phyloP scores from a whole-genome alignment of 169 alveolate genomes.

The Babesia microti region DNA sequence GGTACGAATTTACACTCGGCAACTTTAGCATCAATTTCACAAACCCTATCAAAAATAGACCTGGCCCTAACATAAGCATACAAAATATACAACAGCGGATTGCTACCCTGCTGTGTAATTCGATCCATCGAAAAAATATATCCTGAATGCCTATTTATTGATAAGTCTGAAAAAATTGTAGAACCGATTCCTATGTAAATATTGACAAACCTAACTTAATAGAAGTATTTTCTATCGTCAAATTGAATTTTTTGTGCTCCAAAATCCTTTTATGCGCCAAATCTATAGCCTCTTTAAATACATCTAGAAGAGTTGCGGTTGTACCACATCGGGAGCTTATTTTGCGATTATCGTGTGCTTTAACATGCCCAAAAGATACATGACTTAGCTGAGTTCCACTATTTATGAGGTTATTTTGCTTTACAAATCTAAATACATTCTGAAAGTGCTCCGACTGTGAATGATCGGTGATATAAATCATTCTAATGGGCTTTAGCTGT shows the following conservation, averaged over 20 bases:
- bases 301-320: conserved; percentile 5
- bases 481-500: conserved; percentile 42
- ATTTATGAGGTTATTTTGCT: background rate
- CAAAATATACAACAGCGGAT: conserved; percentile 22
- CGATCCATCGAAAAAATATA: conserved; percentile 28
- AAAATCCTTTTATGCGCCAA: conserved; percentile 5
- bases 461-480: conserved; percentile 50
- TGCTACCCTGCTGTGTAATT: conserved; percentile 29
- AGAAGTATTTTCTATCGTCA: conserved; percentile 2
- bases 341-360: conserved; percentile 16
- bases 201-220: conserved; percentile 21
- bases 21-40: background rate
- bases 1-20: background rate
- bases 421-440: conserved; percentile 27
- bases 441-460: conserved; percentile 50
- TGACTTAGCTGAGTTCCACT: too few species aligned
- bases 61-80: conserved; percentile 21
- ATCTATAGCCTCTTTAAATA: conserved; percentile 8
- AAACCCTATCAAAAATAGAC: conserved; percentile 5
- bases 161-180: conserved; percentile 27
- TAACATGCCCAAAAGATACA: too few species aligned
- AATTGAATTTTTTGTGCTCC: conserved; percentile 12
- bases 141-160: conserved; percentile 5
- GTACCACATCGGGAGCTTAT: conserved; percentile 28
- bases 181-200: conserved; percentile 23